Base-by-base conservation (phyloP, 148 eudicot genomes). In the Linanthus parryae region DNA sequence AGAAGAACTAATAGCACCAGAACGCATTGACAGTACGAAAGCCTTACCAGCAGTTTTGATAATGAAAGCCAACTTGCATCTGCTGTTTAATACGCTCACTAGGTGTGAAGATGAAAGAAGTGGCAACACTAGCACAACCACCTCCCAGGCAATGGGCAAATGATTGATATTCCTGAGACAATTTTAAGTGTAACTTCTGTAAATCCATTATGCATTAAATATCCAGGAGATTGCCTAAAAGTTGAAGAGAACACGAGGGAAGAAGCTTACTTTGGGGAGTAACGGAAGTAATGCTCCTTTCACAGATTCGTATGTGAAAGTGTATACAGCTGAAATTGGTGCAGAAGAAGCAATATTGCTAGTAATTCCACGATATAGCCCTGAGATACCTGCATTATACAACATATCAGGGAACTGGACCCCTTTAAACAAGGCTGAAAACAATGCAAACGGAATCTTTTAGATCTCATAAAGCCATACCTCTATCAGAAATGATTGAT, bases 61-160 rank as follows among this genome's bases (percentile, higher is more conserved):
- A 87, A 59, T 75, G 92, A 8, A 87, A 71, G 52, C 90, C 81
- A 63, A 92, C 81, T 84, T 92, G 98, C 98, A 92, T 84, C 69
- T 92, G 98, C 77, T 92, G 98, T 79, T 92, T 92, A 67, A 92
- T 79, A 21, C 79, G 80, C 58, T 92, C 98, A 62, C 98, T 92
- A 45, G 98, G 98, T 64, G 98, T 92, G 57, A 84, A 92, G 61
- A 92, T 65, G 64, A 92, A 77, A 34, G 98, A 92, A 40, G 98
- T 92, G 44, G 98, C 96, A 59, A 92, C 67, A 66, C 98, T 92
- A 65, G 98, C 98, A 69, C 83, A 84, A 48, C 87, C 98, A 66
- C 98, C 96, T 35, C 90, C 96, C 40, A 69, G 69, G 74, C 98
- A 92, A 75, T 84, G 96, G 52, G 88, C 98, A 75, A 92, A 63